phyloP scores from a whole-genome alignment of 2,329 filamentous ascomycete species.

The Apiospora saccharicola region DNA sequence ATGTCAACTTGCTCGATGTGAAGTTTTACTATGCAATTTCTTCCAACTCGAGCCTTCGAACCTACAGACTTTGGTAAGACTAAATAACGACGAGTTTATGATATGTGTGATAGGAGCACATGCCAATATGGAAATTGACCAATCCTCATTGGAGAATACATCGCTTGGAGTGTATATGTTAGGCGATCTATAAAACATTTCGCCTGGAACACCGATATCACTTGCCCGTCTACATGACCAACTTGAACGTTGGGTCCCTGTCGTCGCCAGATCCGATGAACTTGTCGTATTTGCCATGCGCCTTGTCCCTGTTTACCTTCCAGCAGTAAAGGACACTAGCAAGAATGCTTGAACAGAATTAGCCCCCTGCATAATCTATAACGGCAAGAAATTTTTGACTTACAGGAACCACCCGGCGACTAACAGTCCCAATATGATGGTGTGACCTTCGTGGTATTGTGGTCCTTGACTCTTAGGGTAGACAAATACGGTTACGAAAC shows the following conservation, averaged over 20 bases:
- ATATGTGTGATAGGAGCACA: neutral
- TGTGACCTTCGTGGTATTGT: conserved; percentile 67
- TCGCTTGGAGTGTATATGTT: neutral
- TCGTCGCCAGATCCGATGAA: conserved; percentile 68
- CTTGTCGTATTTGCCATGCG: conserved; percentile 62
- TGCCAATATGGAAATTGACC: neutral
- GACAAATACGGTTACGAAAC: conserved; percentile 70
- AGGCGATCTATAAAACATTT: too few species aligned
- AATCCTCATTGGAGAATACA: neutral
- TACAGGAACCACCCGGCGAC: conserved; percentile 70
- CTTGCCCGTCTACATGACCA: conserved; percentile 52
- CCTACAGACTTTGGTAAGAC: neutral
- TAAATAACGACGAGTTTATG: neutral
- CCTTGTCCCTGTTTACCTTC: conserved; percentile 71
- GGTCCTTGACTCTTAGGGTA: conserved; percentile 65
- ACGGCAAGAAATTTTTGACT: conserved; percentile 42
- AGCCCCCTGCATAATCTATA: neutral
- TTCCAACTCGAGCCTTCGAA: neutral
- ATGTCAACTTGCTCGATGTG: neutral
- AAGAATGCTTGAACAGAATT: conserved; percentile 57
- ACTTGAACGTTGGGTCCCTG: conserved; percentile 66
- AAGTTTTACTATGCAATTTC: neutral
- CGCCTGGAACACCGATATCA: neutral
- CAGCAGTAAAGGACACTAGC: conserved; percentile 67
- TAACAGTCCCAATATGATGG: conserved; percentile 65